Evolutionary conservation across 805 yeast genomes (phyloP).

Genomic region (Isabelozyma rhagii): DNA sequence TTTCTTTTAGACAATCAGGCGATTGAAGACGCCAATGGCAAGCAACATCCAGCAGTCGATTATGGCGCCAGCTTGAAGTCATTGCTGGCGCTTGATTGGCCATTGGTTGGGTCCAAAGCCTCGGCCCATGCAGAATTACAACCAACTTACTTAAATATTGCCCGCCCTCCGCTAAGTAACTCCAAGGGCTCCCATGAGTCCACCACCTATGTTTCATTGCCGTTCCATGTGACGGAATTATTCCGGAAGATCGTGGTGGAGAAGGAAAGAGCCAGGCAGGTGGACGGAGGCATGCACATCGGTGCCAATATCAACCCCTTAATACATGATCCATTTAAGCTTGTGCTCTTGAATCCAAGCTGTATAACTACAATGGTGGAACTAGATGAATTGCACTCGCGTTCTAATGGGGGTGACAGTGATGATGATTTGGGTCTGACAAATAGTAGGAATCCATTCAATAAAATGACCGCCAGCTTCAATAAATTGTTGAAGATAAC

Average conservation of each 20-base stretch:
- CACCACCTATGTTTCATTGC: slow-evolving; percentile 50
- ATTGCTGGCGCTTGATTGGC: slow-evolving; percentile 18
- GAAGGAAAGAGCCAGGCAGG: slow-evolving; percentile 31
- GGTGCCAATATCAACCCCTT: slow-evolving; percentile 56
- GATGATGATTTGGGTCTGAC: slow-evolving; percentile 5
- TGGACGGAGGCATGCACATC: slow-evolving; percentile 43
- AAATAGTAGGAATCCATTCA: slow-evolving; percentile 22
- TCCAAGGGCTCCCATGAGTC: slow-evolving; percentile 35
- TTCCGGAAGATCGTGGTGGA: slow-evolving; percentile 33
- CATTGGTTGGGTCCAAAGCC: slow-evolving; percentile 13
- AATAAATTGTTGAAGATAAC: slow-evolving; percentile 20
- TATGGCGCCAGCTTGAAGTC: not conserved
- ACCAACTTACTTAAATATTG: slow-evolving; percentile 28
- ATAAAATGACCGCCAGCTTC: slow-evolving; percentile 31
- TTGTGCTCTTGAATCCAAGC: slow-evolving; percentile 55
- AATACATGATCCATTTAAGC: slow-evolving; percentile 48
- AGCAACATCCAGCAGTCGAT: not conserved
- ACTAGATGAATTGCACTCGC: slow-evolving; percentile 6
- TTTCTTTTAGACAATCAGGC: slow-evolving; percentile 17
- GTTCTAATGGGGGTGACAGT: slow-evolving; percentile 4
- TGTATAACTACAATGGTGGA: slow-evolving; percentile 32
- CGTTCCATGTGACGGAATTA: slow-evolving; percentile 45
- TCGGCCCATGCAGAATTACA: slow-evolving; percentile 15
- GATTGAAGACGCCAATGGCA: not conserved
- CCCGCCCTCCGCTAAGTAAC: slow-evolving; percentile 31